These are phyloP conservation scores for Chlamydomonas sphaeroides DNA, from an alignment of 139 green algal species.

Conservation along the genomic window DNA sequence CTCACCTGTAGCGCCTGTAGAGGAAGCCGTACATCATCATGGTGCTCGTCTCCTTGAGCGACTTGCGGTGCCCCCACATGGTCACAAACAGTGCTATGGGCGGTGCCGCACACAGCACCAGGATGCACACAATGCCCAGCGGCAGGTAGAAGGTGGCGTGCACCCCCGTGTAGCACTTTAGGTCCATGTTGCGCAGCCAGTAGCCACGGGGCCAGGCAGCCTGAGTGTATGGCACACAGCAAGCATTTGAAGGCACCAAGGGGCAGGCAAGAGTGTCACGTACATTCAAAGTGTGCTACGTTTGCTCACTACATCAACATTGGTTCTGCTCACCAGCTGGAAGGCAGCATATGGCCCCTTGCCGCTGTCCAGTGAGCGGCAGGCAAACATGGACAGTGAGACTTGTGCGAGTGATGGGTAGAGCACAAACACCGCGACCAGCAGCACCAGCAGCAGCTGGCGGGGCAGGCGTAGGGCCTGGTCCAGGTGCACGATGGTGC, in stretches of 20 bases:
- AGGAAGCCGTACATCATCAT: neutral
- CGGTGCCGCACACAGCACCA: neutral
- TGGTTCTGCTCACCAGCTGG: no score
- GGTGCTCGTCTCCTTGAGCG: neutral
- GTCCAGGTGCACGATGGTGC: no score
- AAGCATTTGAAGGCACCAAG: no score
- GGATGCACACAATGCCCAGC: neutral
- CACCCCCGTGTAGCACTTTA: neutral
- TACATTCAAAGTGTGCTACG: no score
- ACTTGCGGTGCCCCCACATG: neutral
- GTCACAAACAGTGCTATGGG: neutral
- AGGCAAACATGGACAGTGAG: neutral
- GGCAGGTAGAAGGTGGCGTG: neutral
- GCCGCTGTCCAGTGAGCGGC: neutral
- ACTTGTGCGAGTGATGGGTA: neutral
- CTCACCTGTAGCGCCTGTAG: neutral
- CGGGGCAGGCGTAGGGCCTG: neutral
- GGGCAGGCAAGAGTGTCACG: neutral
- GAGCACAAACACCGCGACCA: neutral
- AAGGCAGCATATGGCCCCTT: neutral
- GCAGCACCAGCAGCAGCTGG: neutral
- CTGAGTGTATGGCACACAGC: no score
- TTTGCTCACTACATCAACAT: no score
- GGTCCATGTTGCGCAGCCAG: conserved; percentile 1
- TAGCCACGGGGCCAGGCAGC: neutral